Conservation (phyloP, 768 basidiomycete species). For the Leccinum incarnatum region DNA sequence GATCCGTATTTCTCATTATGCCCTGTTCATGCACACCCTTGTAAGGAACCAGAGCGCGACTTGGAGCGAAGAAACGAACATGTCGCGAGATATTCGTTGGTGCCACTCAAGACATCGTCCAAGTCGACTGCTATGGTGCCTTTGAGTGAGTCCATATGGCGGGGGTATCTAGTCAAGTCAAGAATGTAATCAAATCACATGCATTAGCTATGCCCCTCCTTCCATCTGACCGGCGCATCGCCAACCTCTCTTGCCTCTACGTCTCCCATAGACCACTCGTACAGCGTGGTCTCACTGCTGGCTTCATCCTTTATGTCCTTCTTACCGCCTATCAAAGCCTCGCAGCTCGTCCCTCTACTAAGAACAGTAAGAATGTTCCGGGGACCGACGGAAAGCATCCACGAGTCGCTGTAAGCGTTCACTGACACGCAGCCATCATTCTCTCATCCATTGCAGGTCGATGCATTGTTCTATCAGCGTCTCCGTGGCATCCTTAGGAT, state of each 20-base stretch:
- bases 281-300: slow-evolving; percentile 65
- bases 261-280: slow-evolving; percentile 62
- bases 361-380: slow-evolving; percentile 5
- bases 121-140: slow-evolving; percentile 61
- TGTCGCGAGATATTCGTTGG: slow-evolving; percentile 54
- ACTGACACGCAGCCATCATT: background rate
- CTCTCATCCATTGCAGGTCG: slow-evolving; percentile 52
- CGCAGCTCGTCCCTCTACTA: slow-evolving; percentile 39
- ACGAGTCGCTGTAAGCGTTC: slow-evolving; percentile 62
- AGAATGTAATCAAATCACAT: slow-evolving; percentile 13
- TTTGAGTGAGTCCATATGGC: slow-evolving; percentile 13
- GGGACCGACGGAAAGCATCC: slow-evolving; percentile 43
- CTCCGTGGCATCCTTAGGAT: slow-evolving; percentile 77
- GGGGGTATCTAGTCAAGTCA: background rate
- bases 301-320: slow-evolving; percentile 72
- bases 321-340: slow-evolving; percentile 59
- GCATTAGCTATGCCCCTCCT: slow-evolving; percentile 26
- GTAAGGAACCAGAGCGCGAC: background rate
- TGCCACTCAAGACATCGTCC: slow-evolving; percentile 65
- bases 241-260: slow-evolving; percentile 53
- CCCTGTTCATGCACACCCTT: slow-evolving; percentile 41
- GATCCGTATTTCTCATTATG: slow-evolving; percentile 62
- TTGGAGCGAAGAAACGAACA: slow-evolving; percentile 37
- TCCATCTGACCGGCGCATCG: slow-evolving; percentile 37
- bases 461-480: slow-evolving; percentile 85